Evolutionary conservation across 176 grass and related monocot species (phyloP).

Genomic region (Luzula sylvatica): DNA sequence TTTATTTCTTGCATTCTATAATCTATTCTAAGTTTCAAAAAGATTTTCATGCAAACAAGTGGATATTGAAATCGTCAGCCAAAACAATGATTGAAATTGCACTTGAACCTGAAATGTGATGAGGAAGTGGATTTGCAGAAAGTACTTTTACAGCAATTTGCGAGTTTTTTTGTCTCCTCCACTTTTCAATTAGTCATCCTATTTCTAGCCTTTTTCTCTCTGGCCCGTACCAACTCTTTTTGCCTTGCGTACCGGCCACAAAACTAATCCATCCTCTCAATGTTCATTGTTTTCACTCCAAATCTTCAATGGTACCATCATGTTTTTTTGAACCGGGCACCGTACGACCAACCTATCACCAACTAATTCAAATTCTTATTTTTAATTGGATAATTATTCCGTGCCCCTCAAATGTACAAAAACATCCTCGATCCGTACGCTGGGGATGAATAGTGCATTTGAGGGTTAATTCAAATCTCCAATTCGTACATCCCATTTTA

Average conservation of each 20-base stretch:
- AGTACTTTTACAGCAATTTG: constrained; percentile 8
- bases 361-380: no score
- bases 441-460: no score
- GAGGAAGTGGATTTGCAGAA: neutral
- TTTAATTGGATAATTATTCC: no score
- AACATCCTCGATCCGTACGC: no score
- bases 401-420: no score
- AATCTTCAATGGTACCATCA: no score
- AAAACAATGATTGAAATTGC: constrained; percentile 19
- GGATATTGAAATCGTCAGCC: neutral
- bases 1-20: no score
- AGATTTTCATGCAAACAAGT: neutral
- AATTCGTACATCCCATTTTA: no score
- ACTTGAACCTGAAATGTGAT: neutral
- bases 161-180: neutral
- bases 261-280: no score
- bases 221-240: neutral
- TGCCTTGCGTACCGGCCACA: neutral
- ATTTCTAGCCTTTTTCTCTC: neutral
- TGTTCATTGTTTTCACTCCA: no score
- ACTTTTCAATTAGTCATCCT: neutral
- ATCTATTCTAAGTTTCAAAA: no score
- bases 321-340: neutral
- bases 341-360: neutral
- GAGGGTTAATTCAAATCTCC: no score